A percentile compares a stretch with the other conserved stretches of the same genome.
Conservation (phyloP, 2,329 filamentous ascomycete species). For the Exophiala phaeomuriformis region DNA sequence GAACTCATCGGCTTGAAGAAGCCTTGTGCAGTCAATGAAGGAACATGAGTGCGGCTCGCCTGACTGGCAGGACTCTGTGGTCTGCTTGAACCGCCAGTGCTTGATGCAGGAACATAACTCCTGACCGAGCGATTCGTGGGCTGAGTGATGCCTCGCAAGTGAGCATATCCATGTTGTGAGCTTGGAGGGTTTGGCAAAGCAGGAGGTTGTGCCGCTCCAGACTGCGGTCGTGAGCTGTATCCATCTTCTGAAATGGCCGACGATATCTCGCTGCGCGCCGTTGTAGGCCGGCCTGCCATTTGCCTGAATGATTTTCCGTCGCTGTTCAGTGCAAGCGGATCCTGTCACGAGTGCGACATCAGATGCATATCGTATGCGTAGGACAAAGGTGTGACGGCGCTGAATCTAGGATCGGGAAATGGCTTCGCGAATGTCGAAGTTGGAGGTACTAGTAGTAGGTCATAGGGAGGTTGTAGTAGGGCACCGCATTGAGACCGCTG, state of each 20-base stretch:
- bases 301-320: neutral
- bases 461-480: neutral
- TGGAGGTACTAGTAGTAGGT: too few relatives aligned
- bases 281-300: conserved; percentile 24
- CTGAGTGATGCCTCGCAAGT: conserved; percentile 25
- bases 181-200: conserved; percentile 19
- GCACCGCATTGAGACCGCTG: neutral
- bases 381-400: conserved; percentile 8
- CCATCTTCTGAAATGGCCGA: conserved; percentile 29
- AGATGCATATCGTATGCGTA: conserved; percentile 15
- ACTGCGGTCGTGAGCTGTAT: conserved; percentile 22
- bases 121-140: conserved; percentile 22
- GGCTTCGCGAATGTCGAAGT: neutral
- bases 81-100: conserved; percentile 43
- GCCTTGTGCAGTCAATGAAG: conserved; percentile 76
- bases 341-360: conserved; percentile 21
- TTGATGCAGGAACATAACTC: conserved; percentile 32
- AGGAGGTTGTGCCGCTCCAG: conserved; percentile 14
- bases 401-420: conserved; percentile 2
- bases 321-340: neutral
- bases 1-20: conserved; percentile 98
- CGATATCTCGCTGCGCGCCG: conserved; percentile 28
- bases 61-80: conserved; percentile 55
- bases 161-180: conserved; percentile 24
- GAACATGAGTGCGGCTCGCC: conserved; percentile 77